Evolutionary conservation across 2,329 filamentous ascomycete genomes (phyloP), one percentile per base, ranked within the genome.

Genomic region (Emericellopsis cladophorae): DNA sequence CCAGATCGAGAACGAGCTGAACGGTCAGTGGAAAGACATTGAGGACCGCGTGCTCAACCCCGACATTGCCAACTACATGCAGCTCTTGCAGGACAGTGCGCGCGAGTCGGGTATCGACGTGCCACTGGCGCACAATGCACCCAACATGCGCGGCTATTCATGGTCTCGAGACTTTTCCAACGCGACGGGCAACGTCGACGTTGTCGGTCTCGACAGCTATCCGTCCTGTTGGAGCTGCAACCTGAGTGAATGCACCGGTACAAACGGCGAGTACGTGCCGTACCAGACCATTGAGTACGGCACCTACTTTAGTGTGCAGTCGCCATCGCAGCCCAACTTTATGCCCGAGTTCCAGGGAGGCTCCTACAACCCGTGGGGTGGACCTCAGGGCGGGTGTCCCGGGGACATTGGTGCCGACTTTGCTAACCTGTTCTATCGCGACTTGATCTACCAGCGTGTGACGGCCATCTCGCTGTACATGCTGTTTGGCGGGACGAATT

Each of bases 401-500:
- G 57, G 57, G 2, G 68, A 76, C 35, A 75, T 72, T 15, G 72
- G 72, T 2, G 63, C 69, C 0, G 70, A 77, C 37, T 81, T 76
- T 47, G 76, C 72, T 2, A 79, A 80, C 42, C 53, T 81, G 4
- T 81, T 77, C 56, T 81, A 81, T 52, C 65, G 75, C 10, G 70
- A 79, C 50, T 67, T 79, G 40, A 70, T 81, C 22, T 72, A 66
- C 22, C 71, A 81, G 48, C 63, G 72, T 1, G 67, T 79, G 4
- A 76, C 73, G 0, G 73, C 72, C 0, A 67, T 79, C 41, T 77
- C 68, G 24, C 54, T 81, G 2, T 81, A 81, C 51, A 81, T 81
- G 75, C 57, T 77, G 40, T 81, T 70, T 40, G 77, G 77, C 4
- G 77, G 77, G 3, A 81, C 77, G 0, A 79, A 74, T 45, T 80